Conservation (phyloP, 139 green algal genomes). For the Coccomyxa sp. region DNA sequence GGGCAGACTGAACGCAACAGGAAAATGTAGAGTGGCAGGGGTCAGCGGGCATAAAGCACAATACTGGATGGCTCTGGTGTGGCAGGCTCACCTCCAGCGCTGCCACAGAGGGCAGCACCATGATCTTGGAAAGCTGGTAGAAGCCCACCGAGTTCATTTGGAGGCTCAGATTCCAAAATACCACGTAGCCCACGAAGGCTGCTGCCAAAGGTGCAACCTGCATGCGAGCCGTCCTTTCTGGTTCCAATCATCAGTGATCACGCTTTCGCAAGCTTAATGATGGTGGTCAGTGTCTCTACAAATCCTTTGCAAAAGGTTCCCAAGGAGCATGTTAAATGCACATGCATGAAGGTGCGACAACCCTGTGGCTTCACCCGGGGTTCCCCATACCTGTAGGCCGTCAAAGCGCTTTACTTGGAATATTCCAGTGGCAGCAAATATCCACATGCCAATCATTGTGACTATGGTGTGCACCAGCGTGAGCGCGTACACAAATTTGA, state of each 20-base stretch:
- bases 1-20: too few relatives aligned
- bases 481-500: constrained; percentile 72
- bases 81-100: constrained; percentile 63
- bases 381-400: constrained; percentile 3
- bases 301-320: not conserved
- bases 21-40: too few relatives aligned
- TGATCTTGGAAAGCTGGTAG: constrained; percentile 88
- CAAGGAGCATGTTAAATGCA: not conserved
- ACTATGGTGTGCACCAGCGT: constrained; percentile 80
- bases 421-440: constrained; percentile 11
- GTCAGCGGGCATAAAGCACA: too few relatives aligned
- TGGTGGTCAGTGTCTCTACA: not conserved
- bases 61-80: constrained; percentile 2
- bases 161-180: constrained; percentile 76
- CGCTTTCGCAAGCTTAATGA: not conserved
- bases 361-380: too few relatives aligned
- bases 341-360: not conserved
- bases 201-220: constrained; percentile 61
- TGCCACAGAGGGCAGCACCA: constrained; percentile 70
- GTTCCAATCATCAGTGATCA: constrained; percentile 32
- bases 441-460: constrained; percentile 56
- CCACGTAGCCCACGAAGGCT: constrained; percentile 84
- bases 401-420: constrained; percentile 6
- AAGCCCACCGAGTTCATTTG: constrained; percentile 82
- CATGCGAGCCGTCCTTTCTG: constrained; percentile 6